Conservation (phyloP, 2,329 filamentous ascomycete species). For the Ilyonectria mors-panacis region DNA sequence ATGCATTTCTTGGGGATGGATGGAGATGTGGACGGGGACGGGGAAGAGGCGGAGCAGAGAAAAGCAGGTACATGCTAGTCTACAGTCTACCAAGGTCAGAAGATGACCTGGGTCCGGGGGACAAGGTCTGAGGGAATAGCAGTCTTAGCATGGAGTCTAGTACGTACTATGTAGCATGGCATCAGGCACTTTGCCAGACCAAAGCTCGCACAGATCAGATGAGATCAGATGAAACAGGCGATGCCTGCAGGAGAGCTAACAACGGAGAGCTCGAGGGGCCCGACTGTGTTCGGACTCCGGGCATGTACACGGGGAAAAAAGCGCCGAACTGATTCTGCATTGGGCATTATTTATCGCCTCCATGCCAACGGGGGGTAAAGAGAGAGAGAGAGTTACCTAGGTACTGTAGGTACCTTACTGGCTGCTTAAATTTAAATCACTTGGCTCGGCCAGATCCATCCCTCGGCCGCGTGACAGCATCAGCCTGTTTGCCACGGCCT, state of each 20-base stretch:
- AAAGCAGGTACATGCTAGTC: constrained; percentile 23
- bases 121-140: background rate
- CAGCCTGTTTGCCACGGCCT: background rate
- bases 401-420: background rate
- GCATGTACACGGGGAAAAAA: constrained; percentile 10
- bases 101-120: background rate
- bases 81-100: background rate
- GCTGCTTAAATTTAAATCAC: constrained; percentile 14
- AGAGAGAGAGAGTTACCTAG: no score
- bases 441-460: constrained; percentile 30
- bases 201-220: constrained; percentile 36
- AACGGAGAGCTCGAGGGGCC: constrained; percentile 1
- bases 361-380: background rate
- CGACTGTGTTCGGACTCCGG: constrained; percentile 13
- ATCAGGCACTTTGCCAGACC: constrained; percentile 12
- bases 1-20: constrained; percentile 29
- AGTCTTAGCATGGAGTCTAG: constrained; percentile 6
- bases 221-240: constrained; percentile 42
- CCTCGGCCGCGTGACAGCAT: constrained; percentile 24
- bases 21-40: constrained; percentile 24
- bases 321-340: background rate
- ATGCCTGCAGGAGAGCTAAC: constrained; percentile 12
- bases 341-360: background rate
- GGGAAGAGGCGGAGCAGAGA: constrained; percentile 25
- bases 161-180: background rate